A percentile compares a stretch with the other conserved stretches of the same genome.
Conservation (phyloP, 1,139 yeast genomes). For the Suhomyces coccinellae region DNA sequence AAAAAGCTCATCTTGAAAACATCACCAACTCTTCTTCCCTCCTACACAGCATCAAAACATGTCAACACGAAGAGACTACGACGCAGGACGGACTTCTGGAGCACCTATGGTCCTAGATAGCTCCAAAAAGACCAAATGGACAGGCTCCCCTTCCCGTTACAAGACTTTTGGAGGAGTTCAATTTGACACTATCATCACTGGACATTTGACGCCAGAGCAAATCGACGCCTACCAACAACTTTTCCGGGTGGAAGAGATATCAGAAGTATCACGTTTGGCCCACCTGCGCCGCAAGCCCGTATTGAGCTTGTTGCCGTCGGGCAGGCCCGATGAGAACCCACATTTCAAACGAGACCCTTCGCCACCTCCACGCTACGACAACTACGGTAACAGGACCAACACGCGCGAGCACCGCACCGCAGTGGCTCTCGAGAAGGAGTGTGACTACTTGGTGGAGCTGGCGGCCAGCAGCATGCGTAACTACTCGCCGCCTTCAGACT, state of each 20-base stretch:
- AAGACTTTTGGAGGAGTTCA: slow-evolving; percentile 31
- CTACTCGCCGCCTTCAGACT: slow-evolving; percentile 79
- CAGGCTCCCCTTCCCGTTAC: slow-evolving; percentile 40
- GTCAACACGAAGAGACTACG: not conserved
- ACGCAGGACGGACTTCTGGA: not conserved
- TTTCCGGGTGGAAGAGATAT: slow-evolving; percentile 78
- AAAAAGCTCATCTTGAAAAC: not conserved
- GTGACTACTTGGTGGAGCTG: slow-evolving; percentile 72
- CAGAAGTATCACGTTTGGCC: slow-evolving; percentile 44
- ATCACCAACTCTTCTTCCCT: not conserved
- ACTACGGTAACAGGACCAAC: slow-evolving; percentile 77
- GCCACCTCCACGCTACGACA: slow-evolving; percentile 91
- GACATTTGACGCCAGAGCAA: slow-evolving; percentile 79
- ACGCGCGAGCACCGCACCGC: slow-evolving; percentile 72
- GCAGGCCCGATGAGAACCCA: slow-evolving; percentile 25
- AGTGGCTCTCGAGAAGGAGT: slow-evolving; percentile 69
- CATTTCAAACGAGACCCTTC: slow-evolving; percentile 65
- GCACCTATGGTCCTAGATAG: not conserved
- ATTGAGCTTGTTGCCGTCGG: slow-evolving; percentile 39
- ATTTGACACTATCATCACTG: slow-evolving; percentile 45
- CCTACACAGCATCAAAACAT: not conserved
- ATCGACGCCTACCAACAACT: slow-evolving; percentile 75
- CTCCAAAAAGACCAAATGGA: slow-evolving; percentile 38
- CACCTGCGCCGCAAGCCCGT: slow-evolving; percentile 52
- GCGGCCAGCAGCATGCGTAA: slow-evolving; percentile 76